A percentile compares a stretch with the other conserved stretches of the same genome.
Conservation (phyloP, 306 rosid genomes). For the Citrullus amarus region DNA sequence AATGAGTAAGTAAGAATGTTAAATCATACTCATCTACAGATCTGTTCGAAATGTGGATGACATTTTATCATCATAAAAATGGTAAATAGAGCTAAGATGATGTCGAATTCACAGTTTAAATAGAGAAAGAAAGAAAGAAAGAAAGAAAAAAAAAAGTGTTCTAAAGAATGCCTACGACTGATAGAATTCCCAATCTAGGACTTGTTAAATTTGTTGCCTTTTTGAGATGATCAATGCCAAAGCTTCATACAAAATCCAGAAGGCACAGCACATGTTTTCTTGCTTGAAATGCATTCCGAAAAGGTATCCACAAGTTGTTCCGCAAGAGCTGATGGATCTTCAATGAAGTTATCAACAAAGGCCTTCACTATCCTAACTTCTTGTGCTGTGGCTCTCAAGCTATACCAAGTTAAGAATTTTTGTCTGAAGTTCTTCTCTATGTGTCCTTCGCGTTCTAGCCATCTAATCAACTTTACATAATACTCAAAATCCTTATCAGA, state of each 20-base stretch:
- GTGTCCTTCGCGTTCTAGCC: constrained; percentile 91
- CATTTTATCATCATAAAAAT: neutral
- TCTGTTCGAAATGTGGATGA: neutral
- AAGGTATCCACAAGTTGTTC: constrained; percentile 93
- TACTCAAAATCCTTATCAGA: constrained; percentile 60
- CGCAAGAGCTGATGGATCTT: constrained; percentile 81
- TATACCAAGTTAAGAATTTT: constrained; percentile 91
- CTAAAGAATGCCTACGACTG: constrained; percentile 8
- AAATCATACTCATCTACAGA: neutral
- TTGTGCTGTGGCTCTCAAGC: constrained; percentile 71
- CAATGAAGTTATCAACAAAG: constrained; percentile 58
- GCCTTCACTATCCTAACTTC: constrained; percentile 76
- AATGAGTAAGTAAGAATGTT: constrained; percentile 3
- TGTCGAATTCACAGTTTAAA: neutral
- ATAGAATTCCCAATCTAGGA: neutral
- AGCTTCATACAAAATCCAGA: constrained; percentile 89
- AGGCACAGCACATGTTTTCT: constrained; percentile 49
- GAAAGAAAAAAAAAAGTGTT: neutral
- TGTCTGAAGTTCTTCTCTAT: constrained; percentile 89
- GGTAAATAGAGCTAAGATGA: neutral
- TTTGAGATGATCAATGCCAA: constrained; percentile 47
- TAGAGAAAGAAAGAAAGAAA: neutral
- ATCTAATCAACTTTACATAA: constrained; percentile 75
- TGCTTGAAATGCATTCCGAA: constrained; percentile 69
- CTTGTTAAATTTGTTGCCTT: neutral